These are phyloP conservation scores for Claviceps pusilla DNA, from an alignment of 2,329 filamentous ascomycete genomes.

Conservation along the genomic window DNA sequence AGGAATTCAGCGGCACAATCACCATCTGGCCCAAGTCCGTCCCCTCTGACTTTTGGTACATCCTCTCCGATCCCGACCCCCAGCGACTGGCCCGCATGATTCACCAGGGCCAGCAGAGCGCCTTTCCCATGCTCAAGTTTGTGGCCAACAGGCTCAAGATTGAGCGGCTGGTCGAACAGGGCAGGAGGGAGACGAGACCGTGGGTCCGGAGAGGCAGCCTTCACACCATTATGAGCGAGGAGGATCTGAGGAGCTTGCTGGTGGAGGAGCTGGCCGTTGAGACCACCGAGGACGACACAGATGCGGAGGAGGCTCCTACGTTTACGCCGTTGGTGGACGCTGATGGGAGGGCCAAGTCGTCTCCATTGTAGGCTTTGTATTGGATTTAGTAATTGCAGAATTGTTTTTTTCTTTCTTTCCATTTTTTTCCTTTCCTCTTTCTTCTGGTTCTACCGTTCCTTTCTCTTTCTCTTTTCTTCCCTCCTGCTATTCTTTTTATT, in stretches of 20 bases:
- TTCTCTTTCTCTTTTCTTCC: no score
- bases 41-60: constrained; percentile 67
- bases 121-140: constrained; percentile 86
- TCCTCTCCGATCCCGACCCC: constrained; percentile 68
- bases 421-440: not conserved
- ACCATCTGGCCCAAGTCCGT: constrained; percentile 87
- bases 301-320: constrained; percentile 17
- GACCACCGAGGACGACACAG: constrained; percentile 24
- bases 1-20: constrained; percentile 85
- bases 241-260: constrained; percentile 39
- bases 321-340: constrained; percentile 12
- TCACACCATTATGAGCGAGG: constrained; percentile 46
- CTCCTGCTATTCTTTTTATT: not conserved
- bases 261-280: constrained; percentile 19
- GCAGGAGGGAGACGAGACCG: constrained; percentile 37
- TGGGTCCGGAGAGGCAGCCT: constrained; percentile 35
- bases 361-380: not conserved
- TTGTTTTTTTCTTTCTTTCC: not conserved
- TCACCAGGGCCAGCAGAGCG: constrained; percentile 72
- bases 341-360: constrained; percentile 6
- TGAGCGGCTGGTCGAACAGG: constrained; percentile 53
- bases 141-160: constrained; percentile 74
- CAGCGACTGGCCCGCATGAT: constrained; percentile 74
- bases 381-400: not conserved
- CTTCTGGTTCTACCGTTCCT: no score